phyloP scores from a whole-genome alignment of 257 asterid species.

The Osmanthus fragrans region DNA sequence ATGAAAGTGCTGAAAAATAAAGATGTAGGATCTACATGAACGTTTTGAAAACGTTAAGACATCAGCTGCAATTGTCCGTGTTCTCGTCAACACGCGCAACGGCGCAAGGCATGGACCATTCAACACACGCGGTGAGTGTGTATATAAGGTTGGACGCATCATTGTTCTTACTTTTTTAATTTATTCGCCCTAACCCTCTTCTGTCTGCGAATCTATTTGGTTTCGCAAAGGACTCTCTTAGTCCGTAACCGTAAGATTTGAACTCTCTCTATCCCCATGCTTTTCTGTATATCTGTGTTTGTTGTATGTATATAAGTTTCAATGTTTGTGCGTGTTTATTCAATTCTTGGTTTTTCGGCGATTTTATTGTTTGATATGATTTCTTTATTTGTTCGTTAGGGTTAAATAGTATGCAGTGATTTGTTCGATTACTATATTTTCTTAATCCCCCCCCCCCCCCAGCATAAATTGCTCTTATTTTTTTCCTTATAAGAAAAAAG shows the following conservation, averaged over 20 bases:
- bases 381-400: conserved; percentile 3
- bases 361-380: neutral
- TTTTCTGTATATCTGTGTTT: neutral
- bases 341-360: neutral
- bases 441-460: neutral
- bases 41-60: too few species aligned
- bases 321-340: neutral
- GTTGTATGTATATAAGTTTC: neutral
- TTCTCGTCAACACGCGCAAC: neutral
- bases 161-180: neutral
- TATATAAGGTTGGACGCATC: conserved; percentile 7
- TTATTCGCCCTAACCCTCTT: neutral
- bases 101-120: conserved; percentile 21
- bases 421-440: neutral
- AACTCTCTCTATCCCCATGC: neutral
- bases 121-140: conserved; percentile 22
- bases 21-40: too few species aligned
- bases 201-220: neutral
- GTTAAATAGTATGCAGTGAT: neutral
- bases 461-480: neutral
- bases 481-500: neutral
- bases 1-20: too few species aligned
- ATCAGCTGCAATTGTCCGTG: too few species aligned
- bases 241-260: neutral
- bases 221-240: neutral